Evolutionary conservation across 176 grass and related monocot genomes (phyloP), one percentile per base, ranked within the genome.

Genomic region (Ensete glaucum): DNA sequence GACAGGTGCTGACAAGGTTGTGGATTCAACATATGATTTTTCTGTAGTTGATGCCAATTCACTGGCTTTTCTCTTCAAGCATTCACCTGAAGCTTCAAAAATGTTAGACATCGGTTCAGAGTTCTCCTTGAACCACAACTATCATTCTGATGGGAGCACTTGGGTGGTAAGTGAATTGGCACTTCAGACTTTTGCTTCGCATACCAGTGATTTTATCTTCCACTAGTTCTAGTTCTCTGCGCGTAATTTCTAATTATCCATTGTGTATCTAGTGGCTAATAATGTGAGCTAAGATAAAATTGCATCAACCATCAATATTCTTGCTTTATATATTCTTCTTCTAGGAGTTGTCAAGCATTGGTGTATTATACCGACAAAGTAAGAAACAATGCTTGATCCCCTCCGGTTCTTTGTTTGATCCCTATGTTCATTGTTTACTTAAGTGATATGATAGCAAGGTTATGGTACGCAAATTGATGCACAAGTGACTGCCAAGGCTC

Each of bases 1-100:
- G 54, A 77, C 88, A 98, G 94, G 85, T 87, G 78, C 69, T 59
- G 78, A 81, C 85, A 83, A 83, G 59, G 69, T 93, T 73, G 63
- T 88, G 63, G 85, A 88, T 67, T 90, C 94, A 29, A 89, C 74
- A 71, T 98, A 98, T 87, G 90, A 81, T 79, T 98, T 98, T 76
- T 88, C 90, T 55, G 88, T 98, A 13, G 82, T 91, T 58, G 90
- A 98, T 91, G 82, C 94, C 70, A 98, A 98, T 79, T 89, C 90
- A 6, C 82, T 98, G 77, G 86, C 89, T 72, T 98, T 98, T 70
- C 75, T 93, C 85, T 98, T 98, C 72, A 81, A 93, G 64, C 81
- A 98, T 77, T 86, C 86, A 75, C 90, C 90, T 73, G 80, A 89
- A 52, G 94, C 88, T 62, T 82, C 90, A 63, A 85, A 79, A 89